Evolutionary conservation across 2,329 filamentous ascomycete genomes (phyloP), one percentile per base, ranked within the genome.

Genomic region (Aspergillus pseudoterreus): DNA sequence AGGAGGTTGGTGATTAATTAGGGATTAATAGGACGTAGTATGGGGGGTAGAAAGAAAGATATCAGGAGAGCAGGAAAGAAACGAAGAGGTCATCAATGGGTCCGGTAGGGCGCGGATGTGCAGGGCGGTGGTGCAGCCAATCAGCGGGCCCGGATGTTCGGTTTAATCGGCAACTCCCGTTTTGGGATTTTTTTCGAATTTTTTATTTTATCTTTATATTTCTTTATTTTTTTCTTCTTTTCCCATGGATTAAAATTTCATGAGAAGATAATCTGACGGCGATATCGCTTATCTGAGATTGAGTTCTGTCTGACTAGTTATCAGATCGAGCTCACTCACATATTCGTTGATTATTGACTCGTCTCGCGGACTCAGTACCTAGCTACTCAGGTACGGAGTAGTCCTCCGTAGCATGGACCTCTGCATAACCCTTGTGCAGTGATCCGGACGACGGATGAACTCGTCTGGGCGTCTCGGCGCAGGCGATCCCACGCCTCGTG

Each of bases 121-220:
- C 21, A 43, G 22, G 6, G n/a, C 39, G 22, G 15, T 19, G 19
- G 19, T 43, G 44, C 38, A 49, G 21, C 46, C 48, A 51, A 47
- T 54, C 52, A 56, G 39, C 44, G 47, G 11, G 17, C 12, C 27
- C 22, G 38, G 24, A 27, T 38, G 35, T 43, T 51, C 54, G 52
- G 54, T 15, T 54, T 47, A 19, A 51, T 51, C 49, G 54, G 49
- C 51, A 56, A 45, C 53, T 47, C 47, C 50, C 50, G 50, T n/a
- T n/a, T 43, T 35, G 38, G 10, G 14, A 14, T 48, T 30, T 36
- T 47, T 19, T 32, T 38, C 36, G 21, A 21, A 42, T 50, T 22
- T 14, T 43, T 38, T n/a, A n/a, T 33, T 12, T 43, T 46, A 35
- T 33, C 51, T 22, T 8, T 4, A 15, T 22, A 6, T 22, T 5